Evolutionary conservation across 192 early-diverging fungal genomes (phyloP).

Genomic region (Rhizoclosmatium globosum): DNA sequence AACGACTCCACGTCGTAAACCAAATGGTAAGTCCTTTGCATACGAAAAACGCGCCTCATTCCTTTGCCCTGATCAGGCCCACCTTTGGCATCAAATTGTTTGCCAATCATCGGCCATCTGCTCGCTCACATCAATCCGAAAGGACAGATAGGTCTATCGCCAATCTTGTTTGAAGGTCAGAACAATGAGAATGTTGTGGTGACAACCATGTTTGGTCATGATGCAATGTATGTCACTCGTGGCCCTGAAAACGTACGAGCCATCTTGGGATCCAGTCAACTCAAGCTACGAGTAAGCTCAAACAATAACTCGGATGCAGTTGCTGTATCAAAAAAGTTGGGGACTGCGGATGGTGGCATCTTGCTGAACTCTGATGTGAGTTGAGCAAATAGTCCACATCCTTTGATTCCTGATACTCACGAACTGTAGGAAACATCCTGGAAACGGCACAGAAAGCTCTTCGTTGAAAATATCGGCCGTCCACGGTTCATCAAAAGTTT

Average conservation of each 20-base stretch:
- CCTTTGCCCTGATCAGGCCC: not conserved
- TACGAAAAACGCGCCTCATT: too few relatives aligned
- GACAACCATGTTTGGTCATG: not conserved
- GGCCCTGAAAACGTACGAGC: not conserved
- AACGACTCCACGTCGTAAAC: too few relatives aligned
- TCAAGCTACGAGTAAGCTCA: not conserved
- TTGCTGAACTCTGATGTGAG: not conserved
- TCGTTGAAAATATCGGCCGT: constrained; percentile 1
- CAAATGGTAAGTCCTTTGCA: too few relatives aligned
- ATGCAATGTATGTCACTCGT: not conserved
- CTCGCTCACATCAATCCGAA: not conserved
- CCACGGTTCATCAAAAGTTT: constrained; percentile 1
- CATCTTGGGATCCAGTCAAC: not conserved
- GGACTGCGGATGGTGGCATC: not conserved
- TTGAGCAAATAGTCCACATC: too few relatives aligned
- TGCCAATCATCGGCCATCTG: constrained; percentile 4
- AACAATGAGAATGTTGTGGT: not conserved
- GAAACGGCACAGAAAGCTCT: constrained; percentile 14
- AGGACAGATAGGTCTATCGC: not conserved
- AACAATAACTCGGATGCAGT: not conserved
- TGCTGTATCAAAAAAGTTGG: not conserved
- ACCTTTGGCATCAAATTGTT: not conserved
- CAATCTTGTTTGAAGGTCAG: constrained; percentile 5
- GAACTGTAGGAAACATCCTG: not conserved
- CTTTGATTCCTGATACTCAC: too few relatives aligned